phyloP scores from a whole-genome alignment of 106 monocot genomes.

The Dendrobium catenatum region DNA sequence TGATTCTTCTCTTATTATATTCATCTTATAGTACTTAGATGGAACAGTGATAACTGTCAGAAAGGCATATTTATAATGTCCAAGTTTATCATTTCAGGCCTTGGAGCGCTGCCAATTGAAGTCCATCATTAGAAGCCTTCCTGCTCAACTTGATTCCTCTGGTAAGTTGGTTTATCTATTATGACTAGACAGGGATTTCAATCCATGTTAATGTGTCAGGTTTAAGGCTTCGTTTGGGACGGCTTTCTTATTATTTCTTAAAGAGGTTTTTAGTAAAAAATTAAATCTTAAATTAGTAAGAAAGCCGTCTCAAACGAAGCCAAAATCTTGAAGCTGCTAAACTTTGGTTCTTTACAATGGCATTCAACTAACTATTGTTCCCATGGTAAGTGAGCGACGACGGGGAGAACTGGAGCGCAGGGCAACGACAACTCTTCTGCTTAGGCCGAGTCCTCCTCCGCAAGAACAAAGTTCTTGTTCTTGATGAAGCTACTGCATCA shows the following conservation, averaged over 20 bases:
- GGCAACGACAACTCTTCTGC: constrained; percentile 76
- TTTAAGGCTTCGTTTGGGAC: too few relatives aligned
- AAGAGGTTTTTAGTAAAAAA: too few relatives aligned
- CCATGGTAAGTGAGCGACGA: constrained; percentile 53
- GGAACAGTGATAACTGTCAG: not conserved
- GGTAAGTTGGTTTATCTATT: constrained; percentile 18
- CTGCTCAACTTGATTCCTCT: constrained; percentile 62
- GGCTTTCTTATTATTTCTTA: too few relatives aligned
- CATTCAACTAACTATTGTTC: not conserved
- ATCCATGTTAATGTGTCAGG: too few relatives aligned
- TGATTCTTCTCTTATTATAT: not conserved
- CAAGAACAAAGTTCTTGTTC: constrained; percentile 65
- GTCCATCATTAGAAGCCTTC: constrained; percentile 44
- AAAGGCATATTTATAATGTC: not conserved
- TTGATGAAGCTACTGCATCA: constrained; percentile 84
- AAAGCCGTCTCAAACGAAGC: too few relatives aligned
- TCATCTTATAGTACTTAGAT: not conserved
- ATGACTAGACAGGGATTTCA: too few relatives aligned
- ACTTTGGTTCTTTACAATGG: too few relatives aligned
- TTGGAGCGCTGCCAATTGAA: constrained; percentile 77
- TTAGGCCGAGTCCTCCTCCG: constrained; percentile 54
- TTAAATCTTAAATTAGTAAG: too few relatives aligned
- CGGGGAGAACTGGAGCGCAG: constrained; percentile 78
- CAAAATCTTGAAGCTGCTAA: too few relatives aligned
- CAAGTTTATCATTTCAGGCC: constrained; percentile 11